phyloP scores from a whole-genome alignment of 345 rosid genomes.

The Melaleuca alternifolia region DNA sequence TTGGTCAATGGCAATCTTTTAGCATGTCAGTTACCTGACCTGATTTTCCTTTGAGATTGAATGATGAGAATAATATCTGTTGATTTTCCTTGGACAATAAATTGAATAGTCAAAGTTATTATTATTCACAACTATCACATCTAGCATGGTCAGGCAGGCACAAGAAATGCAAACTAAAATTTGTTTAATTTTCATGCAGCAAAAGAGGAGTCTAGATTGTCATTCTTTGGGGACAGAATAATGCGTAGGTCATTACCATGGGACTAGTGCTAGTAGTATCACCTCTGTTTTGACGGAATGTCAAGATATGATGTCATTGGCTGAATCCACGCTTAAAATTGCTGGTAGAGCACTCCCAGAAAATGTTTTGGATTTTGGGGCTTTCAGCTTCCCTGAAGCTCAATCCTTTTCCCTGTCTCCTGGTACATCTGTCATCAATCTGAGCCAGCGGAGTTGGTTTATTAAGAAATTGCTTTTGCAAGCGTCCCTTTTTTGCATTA shows the following conservation, averaged over 20 bases:
- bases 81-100: not conserved
- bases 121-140: not conserved
- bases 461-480: not conserved
- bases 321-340: not conserved
- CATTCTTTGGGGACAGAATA: not conserved
- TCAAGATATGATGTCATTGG: not conserved
- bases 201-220: not conserved
- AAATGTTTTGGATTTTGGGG: not conserved
- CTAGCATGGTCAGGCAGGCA: not conserved
- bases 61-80: not conserved
- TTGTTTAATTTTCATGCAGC: not conserved
- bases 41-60: not conserved
- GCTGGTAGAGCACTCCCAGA: not conserved
- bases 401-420: not conserved
- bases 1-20: not conserved
- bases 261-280: not conserved
- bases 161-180: not conserved
- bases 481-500: not conserved
- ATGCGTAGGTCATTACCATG: not conserved
- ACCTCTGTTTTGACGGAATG: not conserved
- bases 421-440: not conserved
- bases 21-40: not conserved
- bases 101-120: not conserved
- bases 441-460: not conserved
- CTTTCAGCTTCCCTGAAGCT: not conserved